phyloP scores from a whole-genome alignment of 139 green algal species.

The Coelastrella sp. region DNA sequence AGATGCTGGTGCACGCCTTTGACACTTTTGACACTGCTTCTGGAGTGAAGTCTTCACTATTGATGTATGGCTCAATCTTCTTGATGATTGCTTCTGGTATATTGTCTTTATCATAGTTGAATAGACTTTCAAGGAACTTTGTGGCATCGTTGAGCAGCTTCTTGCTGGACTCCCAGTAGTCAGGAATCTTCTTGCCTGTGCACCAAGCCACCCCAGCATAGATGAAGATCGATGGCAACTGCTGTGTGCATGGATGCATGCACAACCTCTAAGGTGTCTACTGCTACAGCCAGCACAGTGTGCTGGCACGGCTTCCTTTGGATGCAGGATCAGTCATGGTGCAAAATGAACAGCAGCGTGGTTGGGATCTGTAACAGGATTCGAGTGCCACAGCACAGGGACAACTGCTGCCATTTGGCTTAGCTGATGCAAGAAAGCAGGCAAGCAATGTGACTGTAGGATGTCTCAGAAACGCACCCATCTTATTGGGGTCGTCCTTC shows the following conservation, averaged over 20 bases:
- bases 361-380: no score
- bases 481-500: constrained; percentile 80
- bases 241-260: no score
- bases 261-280: no score
- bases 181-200: constrained; percentile 77
- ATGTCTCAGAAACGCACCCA: constrained; percentile 52
- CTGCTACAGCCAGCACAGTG: no score
- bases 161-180: constrained; percentile 89
- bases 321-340: no score
- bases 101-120: constrained; percentile 88
- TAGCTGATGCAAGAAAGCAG: no score
- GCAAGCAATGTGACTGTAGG: no score
- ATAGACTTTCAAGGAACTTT: constrained; percentile 84
- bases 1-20: constrained; percentile 86
- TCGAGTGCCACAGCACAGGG: no score
- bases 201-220: background rate
- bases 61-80: constrained; percentile 86
- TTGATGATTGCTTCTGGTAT: constrained; percentile 84
- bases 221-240: no score
- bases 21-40: constrained; percentile 76
- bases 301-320: no score
- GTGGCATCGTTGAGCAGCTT: constrained; percentile 85
- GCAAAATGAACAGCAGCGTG: no score
- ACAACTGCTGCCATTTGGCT: no score
- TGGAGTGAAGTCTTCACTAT: constrained; percentile 75